Conservation (phyloP, 73 alveolate genomes). For the Paramecium octaurelia region DNA sequence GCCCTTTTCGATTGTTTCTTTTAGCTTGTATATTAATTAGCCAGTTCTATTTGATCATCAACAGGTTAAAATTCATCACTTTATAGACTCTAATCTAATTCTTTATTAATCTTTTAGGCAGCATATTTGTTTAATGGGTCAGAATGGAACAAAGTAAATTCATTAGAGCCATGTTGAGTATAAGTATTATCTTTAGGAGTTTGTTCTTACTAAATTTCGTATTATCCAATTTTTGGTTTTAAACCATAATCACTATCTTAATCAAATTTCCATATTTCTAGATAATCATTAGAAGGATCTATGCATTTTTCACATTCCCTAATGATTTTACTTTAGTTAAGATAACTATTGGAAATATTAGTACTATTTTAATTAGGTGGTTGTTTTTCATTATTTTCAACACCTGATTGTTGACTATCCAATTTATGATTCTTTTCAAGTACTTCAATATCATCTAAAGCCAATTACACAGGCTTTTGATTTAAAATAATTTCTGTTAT, state of each 20-base stretch:
- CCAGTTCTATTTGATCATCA: not conserved
- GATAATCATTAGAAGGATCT: not conserved
- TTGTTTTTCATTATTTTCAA: not conserved
- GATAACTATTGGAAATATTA: not conserved
- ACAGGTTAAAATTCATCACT: not conserved
- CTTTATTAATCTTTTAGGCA: not conserved
- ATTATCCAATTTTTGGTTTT: not conserved
- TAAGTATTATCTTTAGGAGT: not conserved
- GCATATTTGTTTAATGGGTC: not conserved
- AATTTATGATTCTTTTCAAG: not conserved
- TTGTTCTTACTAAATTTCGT: not conserved
- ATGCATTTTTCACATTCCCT: not conserved
- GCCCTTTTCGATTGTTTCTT: not conserved
- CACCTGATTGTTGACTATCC: not conserved
- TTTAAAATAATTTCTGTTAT: not conserved
- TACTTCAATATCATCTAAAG: not conserved
- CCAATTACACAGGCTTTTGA: not conserved
- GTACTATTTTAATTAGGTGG: not conserved
- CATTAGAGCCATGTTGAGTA: not conserved
- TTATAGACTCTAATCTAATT: not conserved
- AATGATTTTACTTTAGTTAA: not conserved
- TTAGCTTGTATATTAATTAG: not conserved
- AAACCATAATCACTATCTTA: constrained; percentile 2
- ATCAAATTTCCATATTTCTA: not conserved
- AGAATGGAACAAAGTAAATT: not conserved